Percentiles rank a stretch among this genome's conserved stretches.
phyloP scores from a whole-genome alignment of 441 rosid genomes.

The Theobroma grandiflorum region DNA sequence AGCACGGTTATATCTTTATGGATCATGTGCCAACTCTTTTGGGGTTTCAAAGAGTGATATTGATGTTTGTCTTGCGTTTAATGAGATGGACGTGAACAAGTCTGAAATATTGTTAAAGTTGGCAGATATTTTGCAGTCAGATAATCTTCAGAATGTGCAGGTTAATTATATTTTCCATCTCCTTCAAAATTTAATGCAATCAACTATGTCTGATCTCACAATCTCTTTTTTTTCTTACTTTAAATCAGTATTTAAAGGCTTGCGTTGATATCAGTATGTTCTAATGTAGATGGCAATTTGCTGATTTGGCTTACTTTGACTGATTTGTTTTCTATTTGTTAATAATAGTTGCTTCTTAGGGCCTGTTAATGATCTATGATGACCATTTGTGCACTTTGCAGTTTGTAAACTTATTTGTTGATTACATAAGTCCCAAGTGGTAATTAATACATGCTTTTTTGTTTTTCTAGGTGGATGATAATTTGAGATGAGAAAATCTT shows the following conservation, averaged over 20 bases:
- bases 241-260: background rate
- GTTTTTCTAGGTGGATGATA: background rate
- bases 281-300: background rate
- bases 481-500: background rate
- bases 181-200: slow-evolving; percentile 6
- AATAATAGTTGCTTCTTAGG: slow-evolving; percentile 13
- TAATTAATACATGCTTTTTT: background rate
- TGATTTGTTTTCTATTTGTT: background rate
- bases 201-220: background rate
- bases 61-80: slow-evolving; percentile 87
- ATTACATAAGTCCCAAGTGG: background rate
- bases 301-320: background rate
- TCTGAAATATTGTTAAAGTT: slow-evolving; percentile 78
- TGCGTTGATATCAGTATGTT: background rate
- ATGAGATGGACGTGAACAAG: slow-evolving; percentile 61
- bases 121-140: slow-evolving; percentile 81
- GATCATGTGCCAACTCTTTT: slow-evolving; percentile 95
- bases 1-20: slow-evolving; percentile 82
- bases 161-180: slow-evolving; percentile 45
- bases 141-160: slow-evolving; percentile 92
- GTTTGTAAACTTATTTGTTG: background rate
- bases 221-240: background rate
- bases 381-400: background rate
- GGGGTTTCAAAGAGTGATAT: slow-evolving; percentile 93
- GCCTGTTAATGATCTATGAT: background rate